Percentiles rank a stretch among this genome's conserved stretches.
Conservation (phyloP, 108 stramenopile species). For the Phaeodactylum tricornutum region DNA sequence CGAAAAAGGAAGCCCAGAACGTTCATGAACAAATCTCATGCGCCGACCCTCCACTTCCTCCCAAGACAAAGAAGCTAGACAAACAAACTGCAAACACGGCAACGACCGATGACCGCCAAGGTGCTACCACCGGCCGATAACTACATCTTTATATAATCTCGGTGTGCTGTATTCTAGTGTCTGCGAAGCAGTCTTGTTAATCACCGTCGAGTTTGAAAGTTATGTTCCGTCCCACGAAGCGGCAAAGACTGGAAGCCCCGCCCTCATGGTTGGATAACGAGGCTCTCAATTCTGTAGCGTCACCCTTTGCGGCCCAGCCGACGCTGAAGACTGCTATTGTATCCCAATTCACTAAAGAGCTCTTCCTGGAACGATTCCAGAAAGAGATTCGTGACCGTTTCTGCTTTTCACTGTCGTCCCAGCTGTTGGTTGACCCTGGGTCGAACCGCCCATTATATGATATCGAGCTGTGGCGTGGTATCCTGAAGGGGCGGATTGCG, state of each 20-base stretch:
- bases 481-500: conserved; percentile 11
- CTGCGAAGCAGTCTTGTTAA: too few relatives aligned
- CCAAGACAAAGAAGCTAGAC: too few relatives aligned
- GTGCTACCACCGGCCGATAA: too few relatives aligned
- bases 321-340: conserved; percentile 9
- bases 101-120: too few relatives aligned
- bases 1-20: too few relatives aligned
- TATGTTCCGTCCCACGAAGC: conserved; percentile 6
- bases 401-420: not conserved
- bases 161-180: too few relatives aligned
- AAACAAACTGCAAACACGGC: too few relatives aligned
- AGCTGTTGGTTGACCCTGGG: too few relatives aligned
- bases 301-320: not conserved
- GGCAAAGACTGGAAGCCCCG: conserved; percentile 3
- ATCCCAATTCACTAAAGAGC: conserved; percentile 29
- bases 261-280: conserved; percentile 8
- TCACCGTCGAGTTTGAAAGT: too few relatives aligned
- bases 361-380: conserved; percentile 53
- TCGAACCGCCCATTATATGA: not conserved
- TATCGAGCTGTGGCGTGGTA: not conserved
- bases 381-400: conserved; percentile 44
- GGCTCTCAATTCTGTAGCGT: not conserved
- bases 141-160: too few relatives aligned
- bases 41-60: too few relatives aligned
- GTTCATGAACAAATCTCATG: too few relatives aligned